Conservation (phyloP, 1,139 yeast genomes). For the Pichia sp. region DNA sequence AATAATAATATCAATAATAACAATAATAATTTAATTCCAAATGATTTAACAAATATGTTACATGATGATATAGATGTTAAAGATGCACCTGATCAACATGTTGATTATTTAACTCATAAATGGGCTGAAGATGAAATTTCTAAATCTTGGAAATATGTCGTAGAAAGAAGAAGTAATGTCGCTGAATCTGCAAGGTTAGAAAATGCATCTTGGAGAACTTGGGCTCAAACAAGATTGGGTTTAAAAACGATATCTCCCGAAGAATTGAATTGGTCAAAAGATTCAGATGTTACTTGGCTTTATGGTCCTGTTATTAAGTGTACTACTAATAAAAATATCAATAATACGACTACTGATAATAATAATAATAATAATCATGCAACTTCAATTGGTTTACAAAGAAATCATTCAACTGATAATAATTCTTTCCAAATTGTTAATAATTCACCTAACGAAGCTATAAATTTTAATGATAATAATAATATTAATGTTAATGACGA, state of each 20-base stretch:
- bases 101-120: constrained; percentile 87
- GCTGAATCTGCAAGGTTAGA: constrained; percentile 67
- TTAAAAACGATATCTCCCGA: constrained; percentile 73
- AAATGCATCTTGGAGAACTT: constrained; percentile 82
- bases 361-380: too few relatives aligned
- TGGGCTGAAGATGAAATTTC: constrained; percentile 95
- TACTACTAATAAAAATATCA: neutral
- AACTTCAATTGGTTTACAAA: neutral
- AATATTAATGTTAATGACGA: neutral
- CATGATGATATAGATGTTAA: constrained; percentile 83
- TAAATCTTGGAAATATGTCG: constrained; percentile 91
- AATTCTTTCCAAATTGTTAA: neutral
- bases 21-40: constrained; percentile 1
- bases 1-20: neutral
- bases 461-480: neutral
- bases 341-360: neutral
- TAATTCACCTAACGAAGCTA: too few relatives aligned
- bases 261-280: constrained; percentile 70
- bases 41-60: constrained; percentile 28
- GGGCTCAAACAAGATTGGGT: constrained; percentile 76
- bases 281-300: constrained; percentile 81
- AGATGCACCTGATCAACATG: constrained; percentile 81
- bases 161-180: constrained; percentile 67
- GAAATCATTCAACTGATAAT: constrained; percentile 2
- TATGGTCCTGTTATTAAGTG: constrained; percentile 62